Evolutionary conservation across 2,329 filamentous ascomycete genomes (phyloP).

Genomic region (Septoria linicola): DNA sequence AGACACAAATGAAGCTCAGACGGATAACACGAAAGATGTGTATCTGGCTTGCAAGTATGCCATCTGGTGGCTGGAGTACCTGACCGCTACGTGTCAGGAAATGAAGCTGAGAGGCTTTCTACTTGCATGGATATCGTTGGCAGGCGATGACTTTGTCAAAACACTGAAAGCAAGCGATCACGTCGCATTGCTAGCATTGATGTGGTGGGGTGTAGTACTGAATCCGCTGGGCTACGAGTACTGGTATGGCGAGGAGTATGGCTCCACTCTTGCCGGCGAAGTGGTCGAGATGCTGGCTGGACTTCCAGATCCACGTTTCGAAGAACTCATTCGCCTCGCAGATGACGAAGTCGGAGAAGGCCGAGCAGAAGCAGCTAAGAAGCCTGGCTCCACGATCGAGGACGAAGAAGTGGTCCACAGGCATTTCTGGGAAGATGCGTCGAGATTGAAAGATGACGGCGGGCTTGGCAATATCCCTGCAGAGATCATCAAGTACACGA

Average conservation of each 20-base stretch:
- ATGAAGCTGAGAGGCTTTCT: conserved; percentile 9
- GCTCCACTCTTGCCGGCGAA: conserved; percentile 9
- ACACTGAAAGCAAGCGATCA: conserved; percentile 17
- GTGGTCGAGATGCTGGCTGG: conserved; percentile 4
- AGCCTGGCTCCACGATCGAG: conserved; percentile 4
- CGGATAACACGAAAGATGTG: neutral
- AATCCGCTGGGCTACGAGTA: conserved; percentile 14
- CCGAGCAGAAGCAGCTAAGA: neutral
- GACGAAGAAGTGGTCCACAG: neutral
- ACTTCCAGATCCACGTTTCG: neutral
- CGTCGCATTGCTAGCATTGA: conserved; percentile 14
- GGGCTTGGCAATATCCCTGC: conserved; percentile 9
- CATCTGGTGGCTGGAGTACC: conserved; percentile 16
- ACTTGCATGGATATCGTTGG: conserved; percentile 15
- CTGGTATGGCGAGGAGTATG: conserved; percentile 22
- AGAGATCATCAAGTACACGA: conserved; percentile 16
- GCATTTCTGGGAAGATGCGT: conserved; percentile 10
- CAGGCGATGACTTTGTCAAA: conserved; percentile 17
- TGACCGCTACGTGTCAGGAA: conserved; percentile 12
- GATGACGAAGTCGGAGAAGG: conserved; percentile 6
- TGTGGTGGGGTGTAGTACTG: conserved; percentile 21
- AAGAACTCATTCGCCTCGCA: conserved; percentile 1
- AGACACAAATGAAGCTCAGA: neutral
- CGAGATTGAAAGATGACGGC: neutral
- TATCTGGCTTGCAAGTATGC: conserved; percentile 20